Base-by-base conservation (phyloP, 352 stramenopile genomes). In the Pythium coloratum region DNA sequence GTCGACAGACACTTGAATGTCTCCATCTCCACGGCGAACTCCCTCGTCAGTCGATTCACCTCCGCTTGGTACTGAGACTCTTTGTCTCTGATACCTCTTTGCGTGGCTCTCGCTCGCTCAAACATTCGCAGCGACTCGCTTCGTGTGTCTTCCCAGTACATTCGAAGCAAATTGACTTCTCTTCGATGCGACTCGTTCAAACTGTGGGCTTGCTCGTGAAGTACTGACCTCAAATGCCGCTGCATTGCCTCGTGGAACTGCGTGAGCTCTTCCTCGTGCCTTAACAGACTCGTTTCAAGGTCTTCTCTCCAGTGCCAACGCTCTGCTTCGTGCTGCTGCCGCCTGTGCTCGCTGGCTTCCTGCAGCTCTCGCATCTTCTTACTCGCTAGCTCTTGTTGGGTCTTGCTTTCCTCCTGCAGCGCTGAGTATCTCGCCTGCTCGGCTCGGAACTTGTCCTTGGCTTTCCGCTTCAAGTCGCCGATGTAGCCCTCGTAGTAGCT, bases 401-500 rank as follows among this genome's bases (percentile, higher is more conserved):
- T 49, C 54, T 51, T 24, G 67, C 64, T 53, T 34, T 66, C 32
- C 60, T 76, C 72, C 66, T 82, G 62, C 1, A 87, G 59, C 14
- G 69, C 46, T 38, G 72, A 42, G 42, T 73, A 72, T 24, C 66
- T 34, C 6, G 67, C 47, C 63, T 83, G 47, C 53, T 76, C 70
- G 59, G 71, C 62, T 32, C 70, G 72, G 44, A 76, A 62, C 49
- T 66, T 83, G 50, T 42, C 74, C 66, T 28, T 59, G 14, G 76
- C 78, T 40, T 68, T 70, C 10, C 55, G 33, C 65, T 89, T 89
- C 13, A 91, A 59, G 3, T 73, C 75, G 26, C 42, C 51, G 24
- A 94, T 75, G 59, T 79, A 72, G 10, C 49, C 62, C 51, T 92
- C 86, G 53, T 92, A 90, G 46, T 87, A 77, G 5, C 49, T 33